Percentiles rank a stretch among this genome's conserved stretches.
phyloP scores from a whole-genome alignment of 139 green algal genomes.

The Limnomonas spitsbergensis region DNA sequence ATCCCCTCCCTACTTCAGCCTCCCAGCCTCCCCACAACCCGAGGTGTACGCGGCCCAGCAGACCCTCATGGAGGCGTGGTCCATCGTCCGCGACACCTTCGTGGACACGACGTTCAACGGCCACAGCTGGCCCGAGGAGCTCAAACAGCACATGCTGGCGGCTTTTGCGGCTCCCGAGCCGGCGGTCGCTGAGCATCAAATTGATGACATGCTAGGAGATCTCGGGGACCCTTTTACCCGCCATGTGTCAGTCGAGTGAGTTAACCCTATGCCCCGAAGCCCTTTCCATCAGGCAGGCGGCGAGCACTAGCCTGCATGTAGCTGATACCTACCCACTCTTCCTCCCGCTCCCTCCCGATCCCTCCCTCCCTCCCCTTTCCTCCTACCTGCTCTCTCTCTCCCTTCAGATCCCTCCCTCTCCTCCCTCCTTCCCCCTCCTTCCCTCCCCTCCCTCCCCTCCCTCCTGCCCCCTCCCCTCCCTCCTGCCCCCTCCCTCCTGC shows the following conservation, averaged over 20 bases:
- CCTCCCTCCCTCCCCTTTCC: not conserved
- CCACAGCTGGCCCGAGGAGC: constrained; percentile 53
- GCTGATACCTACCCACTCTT: no score
- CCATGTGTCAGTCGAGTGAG: no score
- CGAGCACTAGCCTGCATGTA: no score
- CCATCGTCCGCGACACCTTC: constrained; percentile 70
- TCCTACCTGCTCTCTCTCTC: no score
- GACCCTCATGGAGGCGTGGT: constrained; percentile 81
- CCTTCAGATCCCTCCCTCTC: no score
- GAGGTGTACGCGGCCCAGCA: constrained; percentile 70
- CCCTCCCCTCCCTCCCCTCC: no score
- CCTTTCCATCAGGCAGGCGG: no score
- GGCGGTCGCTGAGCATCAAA: constrained; percentile 48
- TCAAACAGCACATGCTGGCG: constrained; percentile 54
- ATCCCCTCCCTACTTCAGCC: no score
- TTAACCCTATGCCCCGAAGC: no score
- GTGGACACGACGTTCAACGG: constrained; percentile 69
- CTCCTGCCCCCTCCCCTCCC: no score
- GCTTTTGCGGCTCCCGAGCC: constrained; percentile 34
- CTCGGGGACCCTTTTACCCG: constrained; percentile 92
- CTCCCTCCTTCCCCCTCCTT: no score
- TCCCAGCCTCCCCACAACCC: constrained; percentile 62
- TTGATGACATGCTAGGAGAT: constrained; percentile 72
- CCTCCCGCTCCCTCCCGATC: not conserved
- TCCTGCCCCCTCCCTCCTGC: no score